Base-by-base conservation (phyloP, 1,139 yeast species). In the Lodderomyces beijingensis region DNA sequence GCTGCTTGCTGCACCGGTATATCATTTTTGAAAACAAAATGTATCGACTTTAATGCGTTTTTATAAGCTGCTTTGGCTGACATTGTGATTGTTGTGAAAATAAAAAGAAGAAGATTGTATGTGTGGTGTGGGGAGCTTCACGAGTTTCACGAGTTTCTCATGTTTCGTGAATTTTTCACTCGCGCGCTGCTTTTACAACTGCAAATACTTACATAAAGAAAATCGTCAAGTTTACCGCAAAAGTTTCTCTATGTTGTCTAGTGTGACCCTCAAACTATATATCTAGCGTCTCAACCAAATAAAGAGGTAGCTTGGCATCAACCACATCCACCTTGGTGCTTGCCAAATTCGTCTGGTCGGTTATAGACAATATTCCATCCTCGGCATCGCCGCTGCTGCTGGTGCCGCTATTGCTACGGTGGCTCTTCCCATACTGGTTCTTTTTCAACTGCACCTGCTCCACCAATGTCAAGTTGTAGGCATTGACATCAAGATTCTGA, bases 31-130 rank as follows among this genome's bases (percentile, higher is more conserved):
- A 87, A 87, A 0, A 91, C 93, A 3, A 77, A 46, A 27, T 65
- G 61, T 1, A 93, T 78, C 10, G 95, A 89, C 46, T 91, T 70
- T 37, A 81, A 59, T 2, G 88, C 83, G 32, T 65, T 62, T 50
- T 87, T 72, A 55, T 84, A 87, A 0, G 89, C 88, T 15, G 61
- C 46, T 25, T 71, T 47, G 0, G 78, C 28, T 7, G 25, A 23
- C 25, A 23, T 23, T 23, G 6, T 9, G n/a, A n/a, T n/a, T n/a
- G n/a, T n/a, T n/a, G n/a, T n/a, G n/a, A n/a, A n/a, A n/a, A n/a
- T n/a, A n/a, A n/a, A n/a, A n/a, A n/a, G n/a, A n/a, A n/a, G n/a
- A n/a, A n/a, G n/a, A n/a, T n/a, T n/a, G n/a, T n/a, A n/a, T n/a
- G n/a, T n/a, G n/a, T n/a, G n/a, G n/a, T n/a, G n/a, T n/a, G n/a